phyloP scores from a whole-genome alignment of 2,329 filamentous ascomycete species.

The Graphium sp. region DNA sequence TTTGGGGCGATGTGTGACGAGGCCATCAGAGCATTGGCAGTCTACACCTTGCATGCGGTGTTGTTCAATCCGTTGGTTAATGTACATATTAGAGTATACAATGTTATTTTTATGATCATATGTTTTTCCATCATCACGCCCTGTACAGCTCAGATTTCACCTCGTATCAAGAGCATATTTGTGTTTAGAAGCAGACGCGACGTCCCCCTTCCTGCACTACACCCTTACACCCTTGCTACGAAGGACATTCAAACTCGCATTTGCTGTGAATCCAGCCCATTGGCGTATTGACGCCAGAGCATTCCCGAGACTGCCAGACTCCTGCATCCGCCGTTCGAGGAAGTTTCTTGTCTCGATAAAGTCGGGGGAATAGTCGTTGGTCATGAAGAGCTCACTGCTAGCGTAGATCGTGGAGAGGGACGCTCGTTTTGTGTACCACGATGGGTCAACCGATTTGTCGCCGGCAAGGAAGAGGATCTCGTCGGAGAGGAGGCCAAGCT shows the following conservation, averaged over 20 bases:
- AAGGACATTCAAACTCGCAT: constrained; percentile 62
- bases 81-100: neutral
- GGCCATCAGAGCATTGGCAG: too few relatives aligned
- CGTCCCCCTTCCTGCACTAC: constrained; percentile 17
- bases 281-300: constrained; percentile 48
- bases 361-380: constrained; percentile 59
- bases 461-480: constrained; percentile 84
- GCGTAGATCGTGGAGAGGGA: constrained; percentile 44
- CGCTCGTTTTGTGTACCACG: constrained; percentile 63
- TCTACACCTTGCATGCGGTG: too few relatives aligned
- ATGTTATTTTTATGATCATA: neutral
- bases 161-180: too few relatives aligned
- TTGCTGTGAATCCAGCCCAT: constrained; percentile 71
- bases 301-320: constrained; percentile 45
- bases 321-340: constrained; percentile 56
- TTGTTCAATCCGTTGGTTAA: too few relatives aligned
- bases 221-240: constrained; percentile 78
- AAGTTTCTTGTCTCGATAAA: constrained; percentile 68
- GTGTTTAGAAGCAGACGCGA: too few relatives aligned
- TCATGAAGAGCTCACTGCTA: constrained; percentile 83
- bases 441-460: constrained; percentile 64
- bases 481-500: constrained; percentile 70
- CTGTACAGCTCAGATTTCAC: constrained; percentile 3
- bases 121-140: neutral
- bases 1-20: too few relatives aligned